Base-by-base conservation (phyloP, 805 yeast genomes). In the Tetrapisispora phaffii region DNA sequence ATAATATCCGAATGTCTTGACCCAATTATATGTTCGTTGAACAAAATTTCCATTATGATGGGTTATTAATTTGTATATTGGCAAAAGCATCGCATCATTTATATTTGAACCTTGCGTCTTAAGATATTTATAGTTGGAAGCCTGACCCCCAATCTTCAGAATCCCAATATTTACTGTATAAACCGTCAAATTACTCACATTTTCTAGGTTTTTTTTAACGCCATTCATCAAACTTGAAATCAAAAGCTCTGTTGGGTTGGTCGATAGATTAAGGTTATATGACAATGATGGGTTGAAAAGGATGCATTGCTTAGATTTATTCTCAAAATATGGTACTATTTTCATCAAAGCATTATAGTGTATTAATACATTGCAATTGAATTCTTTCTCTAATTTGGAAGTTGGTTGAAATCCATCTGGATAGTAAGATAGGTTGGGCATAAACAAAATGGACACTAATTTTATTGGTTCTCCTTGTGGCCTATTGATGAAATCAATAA, bases 351-450 rank as follows among this genome's bases (percentile, higher is more conserved):
- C 55, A 23, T 43, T 47, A 38, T 53, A 56, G 33, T 58, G 51
- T 7, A 52, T 43, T 19, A 60, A 43, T 12, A 60, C 49, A 36
- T 58, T 60, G 15, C 57, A 47, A 36, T 52, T 52, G 4, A 60
- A 43, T 45, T 59, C 65, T 19, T 51, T 34, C 34, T 55, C 53
- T 33, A 59, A 42, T 19, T 47, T 49, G 13, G 47, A 48, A 12
- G 52, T 39, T 1, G 63, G 52, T 8, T 53, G 39, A 16, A 51
- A 54, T 1, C 65, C 65, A 1, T 62, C 50, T 5, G 62, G 56
- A 42, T 59, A 56, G 44, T 59, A 62, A 6, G 65, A 53, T n/a
- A 60, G 38, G 45, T 58, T 60, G 20, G 66, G 66, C 54, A 61
- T 59, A 29, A 62, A 53, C 13, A 62, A 46, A 12, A 62, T 54